Conservation (phyloP, 768 basidiomycete genomes). For the Leccinum rimulosum region DNA sequence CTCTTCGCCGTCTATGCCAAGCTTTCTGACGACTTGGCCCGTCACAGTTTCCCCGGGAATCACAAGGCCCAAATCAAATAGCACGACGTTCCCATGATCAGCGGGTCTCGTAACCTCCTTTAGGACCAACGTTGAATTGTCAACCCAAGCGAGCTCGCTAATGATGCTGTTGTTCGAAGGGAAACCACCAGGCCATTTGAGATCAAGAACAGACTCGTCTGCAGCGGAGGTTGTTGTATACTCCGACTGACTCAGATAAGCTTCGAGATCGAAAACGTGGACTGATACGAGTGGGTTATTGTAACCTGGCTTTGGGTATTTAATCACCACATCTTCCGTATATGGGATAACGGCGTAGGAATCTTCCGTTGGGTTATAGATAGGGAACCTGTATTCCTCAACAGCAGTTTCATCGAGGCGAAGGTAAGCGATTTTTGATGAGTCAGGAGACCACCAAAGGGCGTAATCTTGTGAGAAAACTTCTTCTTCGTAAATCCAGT, state of each 20-base stretch:
- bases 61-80: slow-evolving; percentile 56
- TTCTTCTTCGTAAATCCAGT: slow-evolving; percentile 98
- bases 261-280: slow-evolving; percentile 75
- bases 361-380: slow-evolving; percentile 85
- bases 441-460: slow-evolving; percentile 86
- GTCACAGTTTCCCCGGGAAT: slow-evolving; percentile 28
- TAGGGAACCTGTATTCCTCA: slow-evolving; percentile 80
- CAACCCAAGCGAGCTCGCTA: slow-evolving; percentile 86
- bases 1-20: slow-evolving; percentile 83
- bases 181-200: slow-evolving; percentile 67
- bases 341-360: slow-evolving; percentile 75
- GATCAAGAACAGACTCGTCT: slow-evolving; percentile 47
- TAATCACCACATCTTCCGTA: slow-evolving; percentile 57
- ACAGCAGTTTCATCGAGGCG: slow-evolving; percentile 87
- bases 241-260: slow-evolving; percentile 42
- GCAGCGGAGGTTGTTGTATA: slow-evolving; percentile 31
- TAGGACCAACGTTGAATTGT: slow-evolving; percentile 64
- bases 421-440: slow-evolving; percentile 70
- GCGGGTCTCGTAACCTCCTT: slow-evolving; percentile 89
- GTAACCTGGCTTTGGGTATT: slow-evolving; percentile 89
- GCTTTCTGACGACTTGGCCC: slow-evolving; percentile 65
- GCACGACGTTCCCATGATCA: slow-evolving; percentile 71
- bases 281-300: slow-evolving; percentile 83
- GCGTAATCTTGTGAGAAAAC: slow-evolving; percentile 71
- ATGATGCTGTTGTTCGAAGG: slow-evolving; percentile 65